A percentile compares a stretch with the other conserved stretches of the same genome.
Conservation (phyloP, 2,329 filamentous ascomycete genomes). For the Epichloe scottii region DNA sequence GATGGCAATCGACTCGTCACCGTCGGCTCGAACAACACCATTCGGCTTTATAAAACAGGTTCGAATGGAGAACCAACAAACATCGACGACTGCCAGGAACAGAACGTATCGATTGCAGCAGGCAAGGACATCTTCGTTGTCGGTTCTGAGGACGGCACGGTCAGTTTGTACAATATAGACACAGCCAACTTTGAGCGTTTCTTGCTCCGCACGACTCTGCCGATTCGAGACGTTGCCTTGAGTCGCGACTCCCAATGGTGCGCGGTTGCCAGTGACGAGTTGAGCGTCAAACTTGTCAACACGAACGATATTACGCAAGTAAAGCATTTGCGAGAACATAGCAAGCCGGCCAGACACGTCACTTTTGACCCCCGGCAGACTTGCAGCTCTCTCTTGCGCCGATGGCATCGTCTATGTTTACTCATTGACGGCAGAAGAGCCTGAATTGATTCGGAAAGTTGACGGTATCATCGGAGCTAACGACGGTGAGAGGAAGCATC, state of each 20-base stretch:
- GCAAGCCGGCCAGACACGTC: conserved; percentile 80
- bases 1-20: conserved; percentile 80
- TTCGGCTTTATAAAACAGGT: conserved; percentile 83
- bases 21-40: conserved; percentile 84
- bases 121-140: conserved; percentile 74
- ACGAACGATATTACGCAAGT: conserved; percentile 65
- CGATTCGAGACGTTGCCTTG: conserved; percentile 74
- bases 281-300: conserved; percentile 81
- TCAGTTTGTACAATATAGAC: conserved; percentile 79
- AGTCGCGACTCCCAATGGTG: conserved; percentile 76
- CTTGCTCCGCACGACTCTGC: conserved; percentile 70
- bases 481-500: conserved; percentile 64
- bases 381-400: conserved; percentile 70
- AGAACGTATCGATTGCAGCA: conserved; percentile 68
- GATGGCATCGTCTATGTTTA: conserved; percentile 89
- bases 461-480: conserved; percentile 73
- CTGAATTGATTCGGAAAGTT: conserved; percentile 69
- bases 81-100: conserved; percentile 81
- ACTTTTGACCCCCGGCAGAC: conserved; percentile 70
- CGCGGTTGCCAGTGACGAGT: conserved; percentile 92
- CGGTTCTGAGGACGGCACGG: conserved; percentile 89
- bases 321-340: conserved; percentile 70
- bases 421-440: conserved; percentile 63
- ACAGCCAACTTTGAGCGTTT: conserved; percentile 66
- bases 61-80: conserved; percentile 87